Evolutionary conservation across 108 stramenopile genomes (phyloP).

Genomic region (Cyclotella kingstonii): DNA sequence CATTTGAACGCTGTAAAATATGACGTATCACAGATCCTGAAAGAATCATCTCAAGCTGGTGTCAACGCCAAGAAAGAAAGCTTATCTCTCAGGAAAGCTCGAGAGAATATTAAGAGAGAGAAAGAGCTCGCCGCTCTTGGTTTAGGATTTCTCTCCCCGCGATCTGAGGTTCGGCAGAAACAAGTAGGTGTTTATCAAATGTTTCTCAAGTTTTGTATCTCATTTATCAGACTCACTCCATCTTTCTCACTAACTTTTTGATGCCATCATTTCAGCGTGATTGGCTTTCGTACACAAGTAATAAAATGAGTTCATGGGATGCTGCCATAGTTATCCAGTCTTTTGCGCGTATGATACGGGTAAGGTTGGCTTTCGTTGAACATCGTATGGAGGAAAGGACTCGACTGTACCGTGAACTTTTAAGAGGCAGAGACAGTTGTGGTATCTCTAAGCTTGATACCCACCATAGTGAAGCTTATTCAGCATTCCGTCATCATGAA

Average conservation of each 20-base stretch:
- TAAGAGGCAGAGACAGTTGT: neutral
- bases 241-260: too few relatives aligned
- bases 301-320: constrained; percentile 1
- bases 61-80: too few relatives aligned
- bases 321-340: constrained; percentile 12
- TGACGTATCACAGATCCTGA: too few relatives aligned
- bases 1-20: too few relatives aligned
- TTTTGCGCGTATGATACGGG: constrained; percentile 6
- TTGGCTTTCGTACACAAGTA: constrained; percentile 4
- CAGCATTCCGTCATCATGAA: too few relatives aligned
- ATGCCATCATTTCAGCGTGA: too few relatives aligned
- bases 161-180: neutral
- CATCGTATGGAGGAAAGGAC: constrained; percentile 1
- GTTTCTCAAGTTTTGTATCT: too few relatives aligned
- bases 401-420: neutral
- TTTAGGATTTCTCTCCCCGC: neutral
- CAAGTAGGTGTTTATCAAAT: too few relatives aligned
- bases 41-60: neutral
- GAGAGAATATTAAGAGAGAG: neutral
- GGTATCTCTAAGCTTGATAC: neutral
- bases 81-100: constrained; percentile 5
- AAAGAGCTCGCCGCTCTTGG: neutral
- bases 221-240: too few relatives aligned
- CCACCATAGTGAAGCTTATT: too few relatives aligned
- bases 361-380: constrained; percentile 5